Percentiles rank a stretch among this genome's conserved stretches.
Evolutionary conservation across 768 basidiomycete genomes (phyloP).

Genomic region (Boletellus emodensis): DNA sequence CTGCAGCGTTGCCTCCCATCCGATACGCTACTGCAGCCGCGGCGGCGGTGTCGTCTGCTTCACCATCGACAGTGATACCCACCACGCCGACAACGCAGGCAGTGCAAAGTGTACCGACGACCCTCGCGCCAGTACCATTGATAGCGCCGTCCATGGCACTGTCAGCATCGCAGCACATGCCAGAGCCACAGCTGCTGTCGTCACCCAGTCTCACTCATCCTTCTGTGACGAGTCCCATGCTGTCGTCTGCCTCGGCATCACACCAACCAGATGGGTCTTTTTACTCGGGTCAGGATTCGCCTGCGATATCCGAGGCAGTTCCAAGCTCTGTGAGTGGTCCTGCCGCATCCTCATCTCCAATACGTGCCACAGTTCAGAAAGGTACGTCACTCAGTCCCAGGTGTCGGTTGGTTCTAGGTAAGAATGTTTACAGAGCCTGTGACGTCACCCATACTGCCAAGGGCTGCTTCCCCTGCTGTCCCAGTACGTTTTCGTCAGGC

Average conservation of each 20-base stretch:
- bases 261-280: conserved; percentile 66
- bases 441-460: conserved; percentile 42
- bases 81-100: conserved; percentile 35
- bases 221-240: conserved; percentile 75
- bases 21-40: conserved; percentile 93
- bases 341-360: conserved; percentile 60
- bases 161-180: conserved; percentile 30
- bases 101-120: conserved; percentile 30
- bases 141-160: conserved; percentile 37
- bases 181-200: conserved; percentile 43
- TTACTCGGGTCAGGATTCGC: conserved; percentile 69
- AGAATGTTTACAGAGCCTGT: conserved; percentile 37
- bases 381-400: conserved; percentile 36
- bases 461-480: conserved; percentile 40
- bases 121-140: conserved; percentile 38
- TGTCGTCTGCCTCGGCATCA: conserved; percentile 65
- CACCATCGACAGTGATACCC: conserved; percentile 21
- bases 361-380: conserved; percentile 43
- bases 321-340: conserved; percentile 42
- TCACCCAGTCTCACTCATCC: conserved; percentile 86
- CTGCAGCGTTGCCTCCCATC: conserved; percentile 68
- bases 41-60: conserved; percentile 26
- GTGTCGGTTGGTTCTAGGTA: conserved; percentile 18
- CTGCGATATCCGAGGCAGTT: conserved; percentile 66
- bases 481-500: conserved; percentile 34